Conservation (phyloP, 1,284 basidiomycete genomes). For the Sanghuangporus sanghuang region DNA sequence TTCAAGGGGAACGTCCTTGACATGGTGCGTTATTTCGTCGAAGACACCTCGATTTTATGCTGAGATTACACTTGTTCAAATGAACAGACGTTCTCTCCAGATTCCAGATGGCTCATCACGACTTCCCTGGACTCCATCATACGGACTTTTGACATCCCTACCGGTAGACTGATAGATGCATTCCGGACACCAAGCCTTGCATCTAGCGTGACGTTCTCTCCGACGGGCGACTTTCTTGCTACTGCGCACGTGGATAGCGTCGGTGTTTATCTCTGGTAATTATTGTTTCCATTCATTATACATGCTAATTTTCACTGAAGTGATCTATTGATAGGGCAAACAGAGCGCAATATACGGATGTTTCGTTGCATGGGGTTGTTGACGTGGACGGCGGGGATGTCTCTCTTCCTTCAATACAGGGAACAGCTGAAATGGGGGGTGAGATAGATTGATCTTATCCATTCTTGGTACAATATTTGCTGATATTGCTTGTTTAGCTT, state of each 20-base stretch:
- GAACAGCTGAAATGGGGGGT: conserved; percentile 70
- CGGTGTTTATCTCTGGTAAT: conserved; percentile 89
- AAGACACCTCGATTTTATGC: background rate
- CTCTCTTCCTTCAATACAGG: conserved; percentile 80
- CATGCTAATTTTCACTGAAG: background rate
- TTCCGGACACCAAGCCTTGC: conserved; percentile 90
- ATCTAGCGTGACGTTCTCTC: conserved; percentile 89
- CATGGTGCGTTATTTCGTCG: conserved; percentile 49
- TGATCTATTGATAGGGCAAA: conserved; percentile 65
- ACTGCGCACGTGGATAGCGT: conserved; percentile 93
- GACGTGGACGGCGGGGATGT: conserved; percentile 73
- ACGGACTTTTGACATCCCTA: conserved; percentile 95
- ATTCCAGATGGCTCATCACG: conserved; percentile 89
- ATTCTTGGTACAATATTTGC: background rate
- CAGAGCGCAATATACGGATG: conserved; percentile 86
- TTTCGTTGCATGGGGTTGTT: conserved; percentile 75
- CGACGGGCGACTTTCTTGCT: conserved; percentile 93
- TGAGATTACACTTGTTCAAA: background rate
- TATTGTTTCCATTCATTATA: conserved; percentile 4
- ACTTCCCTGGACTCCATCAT: conserved; percentile 90
- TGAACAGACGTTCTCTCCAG: conserved; percentile 81
- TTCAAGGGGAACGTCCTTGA: conserved; percentile 82
- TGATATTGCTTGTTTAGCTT: conserved; percentile 35
- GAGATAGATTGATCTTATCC: conserved; percentile 14
- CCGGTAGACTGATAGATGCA: conserved; percentile 86